Evolutionary conservation across 257 asterid genomes (phyloP).

Genomic region (Catharanthus roseus): DNA sequence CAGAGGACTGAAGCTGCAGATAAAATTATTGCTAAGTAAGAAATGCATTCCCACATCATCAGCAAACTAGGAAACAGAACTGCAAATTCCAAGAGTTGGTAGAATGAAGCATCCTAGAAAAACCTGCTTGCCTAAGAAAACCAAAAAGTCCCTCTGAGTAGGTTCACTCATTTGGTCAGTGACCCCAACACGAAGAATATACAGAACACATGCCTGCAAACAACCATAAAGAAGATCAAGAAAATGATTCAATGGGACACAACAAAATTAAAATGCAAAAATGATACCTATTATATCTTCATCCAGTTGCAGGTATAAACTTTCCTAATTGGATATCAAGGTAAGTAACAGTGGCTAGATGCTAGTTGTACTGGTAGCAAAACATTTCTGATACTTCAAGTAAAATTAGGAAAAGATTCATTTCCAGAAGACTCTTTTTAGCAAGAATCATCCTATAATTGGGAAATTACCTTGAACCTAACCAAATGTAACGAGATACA

Average conservation of each 20-base stretch:
- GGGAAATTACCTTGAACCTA: not conserved
- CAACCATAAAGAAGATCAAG: conserved; percentile 25
- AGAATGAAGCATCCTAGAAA: conserved; percentile 29
- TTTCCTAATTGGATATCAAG: not conserved
- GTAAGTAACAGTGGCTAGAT: not conserved
- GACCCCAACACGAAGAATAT: conserved; percentile 81
- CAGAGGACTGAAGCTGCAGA: conserved; percentile 86
- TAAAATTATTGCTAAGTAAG: conserved; percentile 9
- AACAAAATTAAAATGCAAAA: conserved; percentile 13
- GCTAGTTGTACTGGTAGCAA: not conserved
- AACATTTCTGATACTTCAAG: not conserved
- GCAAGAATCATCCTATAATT: not conserved
- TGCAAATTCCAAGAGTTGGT: conserved; percentile 1
- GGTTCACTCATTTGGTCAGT: conserved; percentile 97
- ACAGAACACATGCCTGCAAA: conserved; percentile 95
- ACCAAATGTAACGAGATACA: not conserved
- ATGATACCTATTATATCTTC: not conserved
- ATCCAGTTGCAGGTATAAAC: conserved; percentile 1
- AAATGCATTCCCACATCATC: not conserved
- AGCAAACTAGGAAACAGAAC: not conserved
- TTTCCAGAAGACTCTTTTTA: not conserved
- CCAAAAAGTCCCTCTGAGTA: conserved; percentile 84
- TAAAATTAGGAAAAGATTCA: not conserved
- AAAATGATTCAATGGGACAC: conserved; percentile 21
- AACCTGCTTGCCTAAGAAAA: conserved; percentile 88